Evolutionary conservation across 1,284 basidiomycete species (phyloP), one percentile per base, ranked within the genome.

Genomic region (Leccinum solheimii): DNA sequence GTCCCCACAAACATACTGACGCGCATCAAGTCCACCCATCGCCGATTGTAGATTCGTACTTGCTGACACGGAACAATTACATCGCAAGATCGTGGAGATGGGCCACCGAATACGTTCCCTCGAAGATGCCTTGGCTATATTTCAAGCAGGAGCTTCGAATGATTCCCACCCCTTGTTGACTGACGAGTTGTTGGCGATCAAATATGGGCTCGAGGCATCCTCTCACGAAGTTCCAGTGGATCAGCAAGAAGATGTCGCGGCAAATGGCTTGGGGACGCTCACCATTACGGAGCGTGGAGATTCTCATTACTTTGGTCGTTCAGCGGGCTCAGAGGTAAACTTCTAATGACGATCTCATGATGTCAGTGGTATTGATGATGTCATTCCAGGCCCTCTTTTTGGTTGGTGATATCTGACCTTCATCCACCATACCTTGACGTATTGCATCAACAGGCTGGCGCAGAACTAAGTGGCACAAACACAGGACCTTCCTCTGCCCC

Each of bases 1-100:
- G 74, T 70, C 26, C 5, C 38, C 36, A 34, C n/a, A 13, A 53
- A 26, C 57, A 57, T 50, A 14, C 19, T 52, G 10, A 27, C 0
- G 43, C 43, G 1, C 30, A 43, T 36, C n/a, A 27, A 32, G 48
- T 56, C 50, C 36, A 54, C 27, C 30, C 27, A 58, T 45, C 9
- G 1, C 54, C n/a, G 3, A 7, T 56, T 38, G 9, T 53, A 81
- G 88, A 59, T 88, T 88, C 62, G 84, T 90, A 36, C 81, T 90
- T 9, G 85, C 88, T 10, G 86, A 89, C 64, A 90, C 88, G 6
- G 83, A 87, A 51, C 83, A 88, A 64, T 76, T 91, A 3, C 88
- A 90, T 68, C 74, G 78, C 52, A 89, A 87, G 73, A 88, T 91
- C 32, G 76, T 80, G 1, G 85, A 88, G 62, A 90, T 91, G 87